Percentiles rank a stretch among this genome's conserved stretches.
Evolutionary conservation across 2,329 filamentous ascomycete genomes (phyloP).

Genomic region (Ambrosiella cleistominuta): DNA sequence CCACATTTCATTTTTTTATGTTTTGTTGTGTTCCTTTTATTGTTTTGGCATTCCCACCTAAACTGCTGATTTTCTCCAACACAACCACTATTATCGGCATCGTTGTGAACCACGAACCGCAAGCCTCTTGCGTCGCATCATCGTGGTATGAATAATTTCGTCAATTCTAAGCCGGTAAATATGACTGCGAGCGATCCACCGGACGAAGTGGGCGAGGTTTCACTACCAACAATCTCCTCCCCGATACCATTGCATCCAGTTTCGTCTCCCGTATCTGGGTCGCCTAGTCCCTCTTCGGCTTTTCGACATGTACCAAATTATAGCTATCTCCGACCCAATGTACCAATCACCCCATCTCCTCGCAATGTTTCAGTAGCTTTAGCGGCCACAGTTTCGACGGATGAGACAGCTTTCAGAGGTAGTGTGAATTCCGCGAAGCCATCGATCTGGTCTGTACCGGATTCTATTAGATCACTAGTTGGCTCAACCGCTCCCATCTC

Average conservation of each 20-base stretch:
- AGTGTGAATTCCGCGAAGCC: constrained; percentile 12
- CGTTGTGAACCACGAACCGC: neutral
- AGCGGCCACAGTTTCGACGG: neutral
- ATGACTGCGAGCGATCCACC: neutral
- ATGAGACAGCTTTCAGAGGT: constrained; percentile 7
- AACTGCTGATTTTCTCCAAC: neutral
- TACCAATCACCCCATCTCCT: neutral
- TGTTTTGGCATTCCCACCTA: neutral
- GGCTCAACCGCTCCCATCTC: constrained; percentile 10
- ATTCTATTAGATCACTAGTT: constrained; percentile 7
- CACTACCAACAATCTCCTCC: constrained; percentile 1
- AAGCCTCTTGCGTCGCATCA: neutral
- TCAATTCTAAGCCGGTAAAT: neutral
- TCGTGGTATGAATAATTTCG: neutral
- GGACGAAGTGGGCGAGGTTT: neutral
- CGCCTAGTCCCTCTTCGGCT: neutral
- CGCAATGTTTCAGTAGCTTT: neutral
- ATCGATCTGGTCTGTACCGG: constrained; percentile 9
- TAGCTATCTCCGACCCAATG: neutral
- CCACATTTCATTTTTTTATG: neutral
- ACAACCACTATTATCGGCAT: neutral
- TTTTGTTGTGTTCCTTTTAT: neutral
- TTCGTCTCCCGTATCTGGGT: neutral
- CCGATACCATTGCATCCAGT: neutral
- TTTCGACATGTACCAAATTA: constrained; percentile 5